These are phyloP conservation scores for Copromyces sp. DNA, from an alignment of 495 filamentous ascomycete genomes.

Conservation along the genomic window DNA sequence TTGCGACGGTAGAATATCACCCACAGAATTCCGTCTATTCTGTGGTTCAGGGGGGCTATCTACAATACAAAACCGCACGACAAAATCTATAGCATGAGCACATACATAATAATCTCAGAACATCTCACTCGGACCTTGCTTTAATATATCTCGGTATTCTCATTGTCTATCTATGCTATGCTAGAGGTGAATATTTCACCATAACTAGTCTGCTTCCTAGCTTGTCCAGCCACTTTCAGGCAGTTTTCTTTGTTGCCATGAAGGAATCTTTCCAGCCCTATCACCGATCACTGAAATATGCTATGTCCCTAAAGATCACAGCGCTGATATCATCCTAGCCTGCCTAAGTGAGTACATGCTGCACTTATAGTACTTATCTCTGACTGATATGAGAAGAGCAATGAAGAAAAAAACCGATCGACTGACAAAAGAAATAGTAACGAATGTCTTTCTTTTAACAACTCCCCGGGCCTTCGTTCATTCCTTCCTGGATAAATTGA, in stretches of 20 bases:
- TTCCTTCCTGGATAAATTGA: too few relatives aligned
- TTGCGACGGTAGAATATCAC: too few relatives aligned
- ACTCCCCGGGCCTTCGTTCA: too few relatives aligned
- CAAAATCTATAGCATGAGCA: background rate
- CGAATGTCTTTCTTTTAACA: too few relatives aligned
- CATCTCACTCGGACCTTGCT: background rate
- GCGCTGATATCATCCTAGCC: background rate
- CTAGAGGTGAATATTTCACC: background rate
- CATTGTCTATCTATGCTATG: background rate
- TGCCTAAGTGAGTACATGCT: background rate
- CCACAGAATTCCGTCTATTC: too few relatives aligned
- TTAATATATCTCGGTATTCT: background rate
- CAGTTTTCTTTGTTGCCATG: background rate
- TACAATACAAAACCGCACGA: background rate
- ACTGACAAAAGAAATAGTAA: too few relatives aligned
- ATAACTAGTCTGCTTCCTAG: background rate
- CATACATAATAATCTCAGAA: background rate
- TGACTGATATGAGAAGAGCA: too few relatives aligned
- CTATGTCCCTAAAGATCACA: background rate
- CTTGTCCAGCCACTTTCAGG: background rate
- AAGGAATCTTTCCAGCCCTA: background rate
- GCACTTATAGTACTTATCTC: background rate
- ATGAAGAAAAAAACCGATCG: too few relatives aligned
- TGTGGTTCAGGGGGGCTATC: too few relatives aligned
- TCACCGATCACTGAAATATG: background rate